These are phyloP conservation scores for Xylariomycetidae sp. DNA, from an alignment of 2,329 filamentous ascomycete genomes.

Conservation along the genomic window DNA sequence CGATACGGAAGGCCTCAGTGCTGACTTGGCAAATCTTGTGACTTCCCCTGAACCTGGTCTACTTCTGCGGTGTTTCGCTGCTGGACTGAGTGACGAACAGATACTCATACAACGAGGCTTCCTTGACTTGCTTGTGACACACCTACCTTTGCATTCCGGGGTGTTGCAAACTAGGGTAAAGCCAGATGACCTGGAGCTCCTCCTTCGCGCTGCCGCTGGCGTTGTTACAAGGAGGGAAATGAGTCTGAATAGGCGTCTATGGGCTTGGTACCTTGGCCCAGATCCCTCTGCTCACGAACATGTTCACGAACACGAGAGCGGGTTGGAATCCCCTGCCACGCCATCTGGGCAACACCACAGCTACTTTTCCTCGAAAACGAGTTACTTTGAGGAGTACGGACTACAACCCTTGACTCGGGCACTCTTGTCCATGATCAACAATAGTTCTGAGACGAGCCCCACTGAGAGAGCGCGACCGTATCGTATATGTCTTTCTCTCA, in stretches of 20 bases:
- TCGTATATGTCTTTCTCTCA: constrained; percentile 86
- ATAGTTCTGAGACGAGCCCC: constrained; percentile 44
- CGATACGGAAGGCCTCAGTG: constrained; percentile 42
- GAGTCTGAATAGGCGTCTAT: constrained; percentile 92
- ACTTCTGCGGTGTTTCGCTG: constrained; percentile 84
- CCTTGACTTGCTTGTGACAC: constrained; percentile 84
- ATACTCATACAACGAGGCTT: constrained; percentile 91
- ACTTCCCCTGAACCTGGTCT: constrained; percentile 88
- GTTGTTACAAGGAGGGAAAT: constrained; percentile 90
- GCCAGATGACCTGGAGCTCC: constrained; percentile 69
- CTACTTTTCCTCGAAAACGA: constrained; percentile 56
- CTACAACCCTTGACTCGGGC: constrained; percentile 69
- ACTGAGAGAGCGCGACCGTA: constrained; percentile 78
- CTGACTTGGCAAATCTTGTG: constrained; percentile 59
- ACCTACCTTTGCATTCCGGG: constrained; percentile 78
- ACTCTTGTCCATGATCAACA: constrained; percentile 70
- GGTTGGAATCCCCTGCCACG: constrained; percentile 39
- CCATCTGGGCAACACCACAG: constrained; percentile 38
- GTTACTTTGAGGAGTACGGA: constrained; percentile 80
- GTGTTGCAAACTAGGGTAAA: constrained; percentile 75
- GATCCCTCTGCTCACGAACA: constrained; percentile 48
- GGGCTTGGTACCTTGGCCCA: constrained; percentile 91
- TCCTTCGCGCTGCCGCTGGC: constrained; percentile 77
- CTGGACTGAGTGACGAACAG: constrained; percentile 82
- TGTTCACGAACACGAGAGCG: constrained; percentile 42